Evolutionary conservation across 176 grass and related monocot species (phyloP).

Genomic region (Elaeis guineensis): DNA sequence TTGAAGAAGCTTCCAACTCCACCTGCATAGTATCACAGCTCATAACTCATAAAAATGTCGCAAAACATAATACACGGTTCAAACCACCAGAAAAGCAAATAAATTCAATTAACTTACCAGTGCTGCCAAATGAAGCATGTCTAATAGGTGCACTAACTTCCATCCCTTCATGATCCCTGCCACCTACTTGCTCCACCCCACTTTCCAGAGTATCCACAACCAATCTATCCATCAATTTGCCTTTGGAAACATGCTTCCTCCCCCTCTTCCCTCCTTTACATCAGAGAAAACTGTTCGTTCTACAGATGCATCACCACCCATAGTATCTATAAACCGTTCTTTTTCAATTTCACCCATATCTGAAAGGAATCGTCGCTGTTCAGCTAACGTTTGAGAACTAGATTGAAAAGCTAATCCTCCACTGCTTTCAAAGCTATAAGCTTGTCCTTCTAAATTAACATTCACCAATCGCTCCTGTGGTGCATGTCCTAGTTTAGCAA

Average conservation of each 20-base stretch:
- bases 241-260: conserved; percentile 37
- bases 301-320: conserved; percentile 20
- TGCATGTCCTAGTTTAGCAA: conserved; percentile 31
- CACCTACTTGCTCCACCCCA: neutral
- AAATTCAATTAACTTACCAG: neutral
- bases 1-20: too few relatives aligned
- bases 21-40: too few relatives aligned
- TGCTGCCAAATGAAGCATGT: neutral
- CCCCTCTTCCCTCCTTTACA: conserved; percentile 33
- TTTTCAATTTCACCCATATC: conserved; percentile 47
- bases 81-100: neutral
- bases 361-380: conserved; percentile 45
- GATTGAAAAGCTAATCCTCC: conserved; percentile 44
- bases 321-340: conserved; percentile 45
- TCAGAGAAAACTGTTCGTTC: conserved; percentile 28
- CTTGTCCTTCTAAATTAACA: conserved; percentile 29
- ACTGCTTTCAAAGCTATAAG: conserved; percentile 40
- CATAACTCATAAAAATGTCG: too few relatives aligned
- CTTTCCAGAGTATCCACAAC: neutral
- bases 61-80: too few relatives aligned
- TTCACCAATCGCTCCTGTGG: conserved; percentile 34
- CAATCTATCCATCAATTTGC: neutral
- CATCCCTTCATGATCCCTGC: neutral
- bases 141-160: neutral
- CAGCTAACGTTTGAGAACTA: conserved; percentile 50